Percentiles rank a stretch among this genome's conserved stretches.
These are phyloP conservation scores for Boletus fagicola DNA, from an alignment of 768 basidiomycete species.

Conservation along the genomic window DNA sequence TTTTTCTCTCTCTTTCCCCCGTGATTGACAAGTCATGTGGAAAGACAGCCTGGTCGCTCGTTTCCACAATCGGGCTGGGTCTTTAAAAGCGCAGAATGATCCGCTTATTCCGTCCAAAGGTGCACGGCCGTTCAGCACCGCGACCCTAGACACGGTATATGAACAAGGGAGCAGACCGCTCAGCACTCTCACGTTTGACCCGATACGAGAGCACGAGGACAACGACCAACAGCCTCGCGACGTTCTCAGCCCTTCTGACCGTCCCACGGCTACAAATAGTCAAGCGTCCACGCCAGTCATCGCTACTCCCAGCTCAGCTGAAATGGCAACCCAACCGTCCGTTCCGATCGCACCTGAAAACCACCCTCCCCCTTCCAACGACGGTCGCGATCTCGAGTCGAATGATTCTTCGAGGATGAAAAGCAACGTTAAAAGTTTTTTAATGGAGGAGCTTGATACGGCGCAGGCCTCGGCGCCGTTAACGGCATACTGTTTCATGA, in stretches of 20 bases:
- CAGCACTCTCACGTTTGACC: constrained; percentile 4
- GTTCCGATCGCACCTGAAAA: background rate
- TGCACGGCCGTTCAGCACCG: constrained; percentile 3
- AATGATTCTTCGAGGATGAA: constrained; percentile 2
- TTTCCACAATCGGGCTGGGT: constrained; percentile 10
- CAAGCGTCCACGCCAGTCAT: background rate
- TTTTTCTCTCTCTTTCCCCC: background rate
- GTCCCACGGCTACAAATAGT: background rate
- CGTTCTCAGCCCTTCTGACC: background rate
- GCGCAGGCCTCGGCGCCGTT: constrained; percentile 47
- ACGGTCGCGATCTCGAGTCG: constrained; percentile 19
- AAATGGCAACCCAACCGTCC: background rate
- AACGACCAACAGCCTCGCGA: background rate
- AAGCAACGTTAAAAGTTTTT: constrained; percentile 5
- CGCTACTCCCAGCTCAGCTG: background rate
- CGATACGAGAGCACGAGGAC: constrained; percentile 10
- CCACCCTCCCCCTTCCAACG: background rate
- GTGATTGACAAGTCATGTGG: constrained; percentile 8
- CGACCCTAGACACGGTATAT: background rate
- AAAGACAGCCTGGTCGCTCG: constrained; percentile 14
- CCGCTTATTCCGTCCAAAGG: constrained; percentile 15
- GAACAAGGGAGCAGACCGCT: background rate
- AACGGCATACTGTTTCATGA: constrained; percentile 74
- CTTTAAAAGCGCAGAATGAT: constrained; percentile 7
- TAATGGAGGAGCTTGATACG: constrained; percentile 28